Evolutionary conservation across 164 flowering plant species (phyloP).

Genomic region (Tetracentron sinense): DNA sequence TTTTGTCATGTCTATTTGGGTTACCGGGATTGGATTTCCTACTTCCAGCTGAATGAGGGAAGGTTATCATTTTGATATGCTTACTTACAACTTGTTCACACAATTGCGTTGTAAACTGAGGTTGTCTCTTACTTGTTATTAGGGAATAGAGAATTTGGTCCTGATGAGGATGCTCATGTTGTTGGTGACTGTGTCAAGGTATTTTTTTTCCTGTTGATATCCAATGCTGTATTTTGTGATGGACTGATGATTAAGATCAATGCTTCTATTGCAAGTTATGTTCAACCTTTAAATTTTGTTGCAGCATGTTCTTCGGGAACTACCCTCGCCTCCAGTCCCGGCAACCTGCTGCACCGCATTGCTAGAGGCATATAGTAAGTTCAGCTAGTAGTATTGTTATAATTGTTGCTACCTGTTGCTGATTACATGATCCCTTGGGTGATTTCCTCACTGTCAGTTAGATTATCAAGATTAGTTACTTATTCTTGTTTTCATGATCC

Average conservation of each 20-base stretch:
- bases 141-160: constrained; percentile 85
- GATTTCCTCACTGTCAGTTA: no score
- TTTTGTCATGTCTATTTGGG: background rate
- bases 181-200: constrained; percentile 99
- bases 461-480: no score
- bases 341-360: constrained; percentile 97
- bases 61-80: background rate
- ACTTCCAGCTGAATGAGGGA: no score
- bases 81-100: background rate
- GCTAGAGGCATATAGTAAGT: constrained; percentile 93
- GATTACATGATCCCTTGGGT: no score
- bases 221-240: background rate
- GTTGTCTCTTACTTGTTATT: constrained; percentile 5
- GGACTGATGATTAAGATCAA: background rate
- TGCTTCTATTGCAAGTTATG: background rate
- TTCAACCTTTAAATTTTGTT: constrained; percentile 15
- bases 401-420: no score
- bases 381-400: background rate
- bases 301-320: constrained; percentile 95
- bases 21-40: background rate
- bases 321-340: constrained; percentile 98
- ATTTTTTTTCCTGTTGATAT: no score
- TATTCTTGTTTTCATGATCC: no score
- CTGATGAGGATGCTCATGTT: constrained; percentile 96
- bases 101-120: background rate